phyloP scores from a whole-genome alignment of 2,329 filamentous ascomycete species.

The Colletotrichum sp. region DNA sequence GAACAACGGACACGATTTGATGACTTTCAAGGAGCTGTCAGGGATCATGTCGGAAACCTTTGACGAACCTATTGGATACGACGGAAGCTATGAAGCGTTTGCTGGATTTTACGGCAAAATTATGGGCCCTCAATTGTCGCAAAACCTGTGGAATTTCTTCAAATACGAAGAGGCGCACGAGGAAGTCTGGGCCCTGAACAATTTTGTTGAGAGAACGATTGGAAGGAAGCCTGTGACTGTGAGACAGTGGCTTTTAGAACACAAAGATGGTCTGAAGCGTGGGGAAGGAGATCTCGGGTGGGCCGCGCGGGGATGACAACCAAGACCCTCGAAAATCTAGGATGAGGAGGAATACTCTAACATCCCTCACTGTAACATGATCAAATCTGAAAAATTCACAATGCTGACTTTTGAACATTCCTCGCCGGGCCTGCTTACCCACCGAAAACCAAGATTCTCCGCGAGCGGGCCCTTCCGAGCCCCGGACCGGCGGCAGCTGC shows the following conservation, averaged over 20 bases:
- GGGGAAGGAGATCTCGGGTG: neutral
- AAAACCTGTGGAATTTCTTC: neutral
- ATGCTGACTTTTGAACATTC: too few relatives aligned
- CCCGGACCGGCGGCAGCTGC: neutral
- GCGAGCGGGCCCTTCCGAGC: neutral
- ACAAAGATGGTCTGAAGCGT: neutral
- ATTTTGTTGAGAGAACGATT: neutral
- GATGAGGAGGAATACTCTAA: too few relatives aligned
- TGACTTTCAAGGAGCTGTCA: neutral
- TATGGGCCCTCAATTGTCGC: neutral
- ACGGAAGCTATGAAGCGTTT: neutral
- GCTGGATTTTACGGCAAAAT: neutral
- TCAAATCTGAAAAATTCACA: too few relatives aligned
- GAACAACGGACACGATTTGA: neutral
- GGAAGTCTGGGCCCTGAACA: neutral
- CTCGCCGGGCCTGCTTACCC: neutral
- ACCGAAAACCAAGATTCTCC: accelerated
- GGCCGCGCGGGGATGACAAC: neutral
- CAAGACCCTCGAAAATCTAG: neutral
- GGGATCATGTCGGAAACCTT: neutral
- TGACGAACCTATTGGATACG: neutral
- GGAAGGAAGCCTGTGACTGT: neutral
- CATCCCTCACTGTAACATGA: too few relatives aligned
- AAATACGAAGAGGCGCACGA: neutral
- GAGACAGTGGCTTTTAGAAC: neutral